Conservation (phyloP, 805 yeast species). For the Zygosaccharomyces kombuchaensis region DNA sequence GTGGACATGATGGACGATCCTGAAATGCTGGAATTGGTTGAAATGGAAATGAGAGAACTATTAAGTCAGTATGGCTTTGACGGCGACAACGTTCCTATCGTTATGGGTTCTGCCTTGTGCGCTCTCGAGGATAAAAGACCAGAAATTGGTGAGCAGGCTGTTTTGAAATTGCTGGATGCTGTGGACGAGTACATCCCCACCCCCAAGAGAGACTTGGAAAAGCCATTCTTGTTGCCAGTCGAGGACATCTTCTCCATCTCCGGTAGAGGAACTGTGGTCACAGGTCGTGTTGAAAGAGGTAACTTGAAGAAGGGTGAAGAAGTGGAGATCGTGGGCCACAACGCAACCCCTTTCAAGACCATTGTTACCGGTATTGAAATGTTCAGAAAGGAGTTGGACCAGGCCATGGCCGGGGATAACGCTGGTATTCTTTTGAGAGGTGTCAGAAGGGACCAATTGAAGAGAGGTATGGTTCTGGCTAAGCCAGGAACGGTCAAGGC, state of each 20-base stretch:
- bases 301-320: conserved; percentile 96
- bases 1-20: conserved; percentile 97
- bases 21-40: conserved; percentile 98
- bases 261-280: conserved; percentile 99
- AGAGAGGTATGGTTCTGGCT: conserved; percentile 96
- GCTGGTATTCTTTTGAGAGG: conserved; percentile 98
- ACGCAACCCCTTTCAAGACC: conserved; percentile 82
- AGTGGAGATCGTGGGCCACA: conserved; percentile 92
- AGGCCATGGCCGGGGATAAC: conserved; percentile 98
- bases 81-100: conserved; percentile 96
- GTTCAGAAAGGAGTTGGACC: conserved; percentile 98
- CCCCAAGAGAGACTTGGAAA: conserved; percentile 92
- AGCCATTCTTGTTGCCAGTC: conserved; percentile 94
- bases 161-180: conserved; percentile 78
- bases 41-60: conserved; percentile 99
- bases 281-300: conserved; percentile 99
- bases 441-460: conserved; percentile 93
- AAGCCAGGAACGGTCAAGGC: conserved; percentile 90
- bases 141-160: conserved; percentile 87
- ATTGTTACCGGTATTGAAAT: conserved; percentile 98
- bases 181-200: conserved; percentile 95
- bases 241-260: conserved; percentile 97
- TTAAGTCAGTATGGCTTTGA: conserved; percentile 89
- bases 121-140: conserved; percentile 86
- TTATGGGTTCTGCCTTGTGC: conserved; percentile 98